These are phyloP conservation scores for Cutaneotrichosporon daszewskae DNA, from an alignment of 1,284 basidiomycete species.

Conservation along the genomic window DNA sequence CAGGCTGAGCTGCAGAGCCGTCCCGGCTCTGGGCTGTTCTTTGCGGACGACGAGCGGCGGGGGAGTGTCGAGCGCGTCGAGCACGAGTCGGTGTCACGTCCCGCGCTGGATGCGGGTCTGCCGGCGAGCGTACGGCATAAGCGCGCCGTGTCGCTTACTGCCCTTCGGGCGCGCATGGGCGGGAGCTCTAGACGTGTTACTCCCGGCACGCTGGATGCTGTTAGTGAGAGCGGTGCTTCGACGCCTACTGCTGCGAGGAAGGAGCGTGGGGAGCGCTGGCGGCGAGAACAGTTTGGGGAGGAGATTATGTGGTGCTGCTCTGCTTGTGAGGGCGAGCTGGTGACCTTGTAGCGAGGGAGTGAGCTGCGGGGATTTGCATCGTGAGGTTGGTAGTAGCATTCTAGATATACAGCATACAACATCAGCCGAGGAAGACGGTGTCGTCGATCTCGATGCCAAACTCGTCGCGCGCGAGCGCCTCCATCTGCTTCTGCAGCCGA, in stretches of 20 bases:
- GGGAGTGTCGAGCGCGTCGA: too few relatives aligned
- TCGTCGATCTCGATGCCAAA: slow-evolving; percentile 52
- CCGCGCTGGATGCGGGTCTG: slow-evolving; percentile 57
- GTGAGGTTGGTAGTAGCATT: too few relatives aligned
- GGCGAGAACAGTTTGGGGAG: slow-evolving; percentile 42
- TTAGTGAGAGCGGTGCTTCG: slow-evolving; percentile 6
- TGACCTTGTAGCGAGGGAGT: slow-evolving; percentile 30
- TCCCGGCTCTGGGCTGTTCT: slow-evolving; percentile 3
- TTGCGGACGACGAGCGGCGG: background rate
- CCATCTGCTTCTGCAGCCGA: slow-evolving; percentile 43
- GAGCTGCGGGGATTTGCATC: too few relatives aligned
- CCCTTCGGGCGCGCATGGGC: slow-evolving; percentile 79
- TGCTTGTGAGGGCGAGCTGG: slow-evolving; percentile 44
- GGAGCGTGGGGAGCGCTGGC: background rate
- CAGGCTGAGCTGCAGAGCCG: slow-evolving; percentile 10
- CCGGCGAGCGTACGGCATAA: slow-evolving; percentile 74
- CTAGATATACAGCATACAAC: background rate
- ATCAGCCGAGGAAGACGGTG: slow-evolving; percentile 36
- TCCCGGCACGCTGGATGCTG: slow-evolving; percentile 1
- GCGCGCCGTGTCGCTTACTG: slow-evolving; percentile 73
- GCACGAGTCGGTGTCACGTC: background rate
- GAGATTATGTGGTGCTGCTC: slow-evolving; percentile 48
- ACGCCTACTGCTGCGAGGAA: slow-evolving; percentile 1
- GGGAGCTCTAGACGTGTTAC: background rate
- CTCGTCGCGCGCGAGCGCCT: slow-evolving; percentile 49